phyloP scores from a whole-genome alignment of 140 eudicot genomes.

The Oenanthe javanica region DNA sequence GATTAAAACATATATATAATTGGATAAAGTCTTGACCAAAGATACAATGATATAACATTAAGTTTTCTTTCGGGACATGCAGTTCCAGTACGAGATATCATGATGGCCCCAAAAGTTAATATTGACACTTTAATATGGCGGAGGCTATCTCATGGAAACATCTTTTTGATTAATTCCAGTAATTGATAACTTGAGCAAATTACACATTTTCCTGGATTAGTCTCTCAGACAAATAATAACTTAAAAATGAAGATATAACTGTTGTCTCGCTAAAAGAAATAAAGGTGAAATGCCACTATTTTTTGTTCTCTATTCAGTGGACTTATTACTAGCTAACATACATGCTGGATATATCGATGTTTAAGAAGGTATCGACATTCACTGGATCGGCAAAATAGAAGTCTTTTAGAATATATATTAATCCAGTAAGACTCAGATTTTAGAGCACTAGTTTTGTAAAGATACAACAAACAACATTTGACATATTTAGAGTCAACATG shows the following conservation, averaged over 20 bases:
- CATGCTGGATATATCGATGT: not conserved
- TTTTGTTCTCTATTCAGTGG: not conserved
- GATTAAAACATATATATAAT: not conserved
- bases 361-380: not conserved
- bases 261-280: not conserved
- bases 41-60: not conserved
- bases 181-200: not conserved
- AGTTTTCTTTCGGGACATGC: conserved; percentile 16
- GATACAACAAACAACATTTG: not conserved
- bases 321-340: not conserved
- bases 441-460: not conserved
- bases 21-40: not conserved
- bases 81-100: conserved; percentile 34
- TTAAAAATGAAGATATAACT: not conserved
- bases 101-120: conserved; percentile 25
- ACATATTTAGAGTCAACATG: not conserved
- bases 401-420: not conserved
- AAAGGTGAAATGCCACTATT: not conserved
- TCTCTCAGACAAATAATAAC: not conserved
- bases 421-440: not conserved
- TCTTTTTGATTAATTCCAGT: not conserved
- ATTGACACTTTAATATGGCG: not conserved
- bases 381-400: not conserved
- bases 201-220: not conserved
- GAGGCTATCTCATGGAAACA: not conserved